Percentiles rank a stretch among this genome's conserved stretches.
Conservation (phyloP, 345 rosid genomes). For the Euphorbia peplus region DNA sequence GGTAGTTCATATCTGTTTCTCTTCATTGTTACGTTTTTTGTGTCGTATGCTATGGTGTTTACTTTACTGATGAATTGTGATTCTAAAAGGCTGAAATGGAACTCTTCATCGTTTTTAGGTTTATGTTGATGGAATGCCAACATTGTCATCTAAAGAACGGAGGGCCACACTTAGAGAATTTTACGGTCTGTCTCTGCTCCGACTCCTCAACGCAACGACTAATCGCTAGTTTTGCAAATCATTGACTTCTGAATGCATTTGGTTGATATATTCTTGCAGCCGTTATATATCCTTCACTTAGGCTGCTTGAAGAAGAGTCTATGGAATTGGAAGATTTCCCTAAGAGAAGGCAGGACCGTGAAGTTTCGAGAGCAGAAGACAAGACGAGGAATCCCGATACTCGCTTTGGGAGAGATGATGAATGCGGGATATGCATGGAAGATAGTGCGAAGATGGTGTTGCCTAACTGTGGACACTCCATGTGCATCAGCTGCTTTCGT, state of each 20-base stretch:
- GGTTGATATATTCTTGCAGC: constrained; percentile 36
- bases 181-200: constrained; percentile 54
- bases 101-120: constrained; percentile 31
- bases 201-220: constrained; percentile 5
- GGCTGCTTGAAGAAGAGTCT: constrained; percentile 48
- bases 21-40: neutral
- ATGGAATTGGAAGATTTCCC: constrained; percentile 22
- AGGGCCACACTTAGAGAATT: constrained; percentile 62
- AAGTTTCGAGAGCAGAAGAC: constrained; percentile 31
- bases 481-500: constrained; percentile 60
- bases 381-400: constrained; percentile 23
- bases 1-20: constrained; percentile 25
- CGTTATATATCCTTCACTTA: constrained; percentile 57
- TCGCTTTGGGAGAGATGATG: constrained; percentile 49
- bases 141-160: constrained; percentile 48
- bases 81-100: constrained; percentile 6
- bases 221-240: neutral
- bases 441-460: constrained; percentile 43
- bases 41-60: neutral
- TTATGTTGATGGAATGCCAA: constrained; percentile 59
- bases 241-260: constrained; percentile 13
- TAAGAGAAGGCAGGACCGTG: constrained; percentile 13
- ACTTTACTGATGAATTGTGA: neutral
- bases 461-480: constrained; percentile 61
- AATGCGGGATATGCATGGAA: constrained; percentile 80